Evolutionary conservation across 2,329 filamentous ascomycete species (phyloP), one percentile per base, ranked within the genome.

Genomic region (Penicillium thymicola): DNA sequence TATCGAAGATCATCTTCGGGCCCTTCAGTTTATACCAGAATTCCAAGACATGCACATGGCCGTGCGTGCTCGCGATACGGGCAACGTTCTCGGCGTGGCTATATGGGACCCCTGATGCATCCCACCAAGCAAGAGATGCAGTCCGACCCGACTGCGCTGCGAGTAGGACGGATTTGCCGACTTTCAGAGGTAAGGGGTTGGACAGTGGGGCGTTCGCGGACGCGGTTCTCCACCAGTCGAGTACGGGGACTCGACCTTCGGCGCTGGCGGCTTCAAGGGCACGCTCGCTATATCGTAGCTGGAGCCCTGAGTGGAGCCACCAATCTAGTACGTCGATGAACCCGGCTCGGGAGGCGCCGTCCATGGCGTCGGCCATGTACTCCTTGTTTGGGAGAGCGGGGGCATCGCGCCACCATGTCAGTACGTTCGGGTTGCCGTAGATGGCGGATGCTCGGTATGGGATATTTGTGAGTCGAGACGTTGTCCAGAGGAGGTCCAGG

Each of bases 211-310:
- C 81, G 51, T 83, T 81, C 14, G 79, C 75, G 13, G 83, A 84
- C 0, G 87, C 86, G 58, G 88, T 83, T 65, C 90, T 89, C 93
- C 93, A 97, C 93, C 93, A 97, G 66, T 95, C 88, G 1, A 97
- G 82, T 0, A 97, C 91, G 7, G 85, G 78, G n/a, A 96, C 81
- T 62, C 94, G 89, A 8, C 92, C 92, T 67, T 90, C 88, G 4
- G 87, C 87, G 57, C 89, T 93, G 30, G 93, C 92, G 67, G 92
- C 89, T 73, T 97, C 93, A 18, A 97, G 82, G 0, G 93, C 90
- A 5, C 86, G 82, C 71, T 96, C 91, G 11, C 89, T 96, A 73
- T 94, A 96, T 63, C 90, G 88, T 21, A 97, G 80, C 2, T 87
- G 85, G 2, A 97, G 80, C 0, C 89, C 89, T 0, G 88, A 90